These are phyloP conservation scores for Mycena capillaripes DNA, from an alignment of 768 basidiomycete species.

Conservation along the genomic window DNA sequence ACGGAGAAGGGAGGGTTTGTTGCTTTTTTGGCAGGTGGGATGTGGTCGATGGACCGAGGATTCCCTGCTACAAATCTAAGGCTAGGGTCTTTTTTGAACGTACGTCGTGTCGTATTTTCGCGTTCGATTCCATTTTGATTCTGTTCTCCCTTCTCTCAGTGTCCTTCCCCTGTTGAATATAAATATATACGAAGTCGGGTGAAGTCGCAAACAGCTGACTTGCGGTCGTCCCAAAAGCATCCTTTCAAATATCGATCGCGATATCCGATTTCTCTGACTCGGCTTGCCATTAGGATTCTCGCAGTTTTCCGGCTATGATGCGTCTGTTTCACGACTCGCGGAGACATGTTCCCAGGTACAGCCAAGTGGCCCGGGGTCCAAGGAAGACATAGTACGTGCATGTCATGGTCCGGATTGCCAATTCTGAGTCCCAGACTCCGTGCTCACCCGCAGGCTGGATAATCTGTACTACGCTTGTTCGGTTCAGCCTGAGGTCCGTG, in stretches of 20 bases:
- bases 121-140: slow-evolving; percentile 8
- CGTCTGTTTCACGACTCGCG: no score
- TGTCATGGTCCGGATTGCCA: not conserved
- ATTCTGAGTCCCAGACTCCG: not conserved
- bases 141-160: slow-evolving; percentile 13
- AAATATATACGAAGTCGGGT: no score
- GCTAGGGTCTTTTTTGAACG: not conserved
- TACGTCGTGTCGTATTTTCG: slow-evolving; percentile 15
- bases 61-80: slow-evolving; percentile 14
- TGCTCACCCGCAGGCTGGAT: not conserved
- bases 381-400: not conserved
- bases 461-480: no score
- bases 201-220: no score
- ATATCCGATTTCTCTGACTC: no score
- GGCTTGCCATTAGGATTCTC: no score
- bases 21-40: not conserved
- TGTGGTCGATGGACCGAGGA: slow-evolving; percentile 18
- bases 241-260: no score
- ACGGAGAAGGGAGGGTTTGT: slow-evolving; percentile 2
- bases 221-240: no score
- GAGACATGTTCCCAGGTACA: not conserved
- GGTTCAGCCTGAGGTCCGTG: no score
- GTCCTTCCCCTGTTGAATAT: not conserved
- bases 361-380: not conserved
- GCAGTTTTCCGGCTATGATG: no score